Evolutionary conservation across 73 alveolate species (phyloP), one percentile per base, ranked within the genome.

Genomic region (Paramecium sonneborni): DNA sequence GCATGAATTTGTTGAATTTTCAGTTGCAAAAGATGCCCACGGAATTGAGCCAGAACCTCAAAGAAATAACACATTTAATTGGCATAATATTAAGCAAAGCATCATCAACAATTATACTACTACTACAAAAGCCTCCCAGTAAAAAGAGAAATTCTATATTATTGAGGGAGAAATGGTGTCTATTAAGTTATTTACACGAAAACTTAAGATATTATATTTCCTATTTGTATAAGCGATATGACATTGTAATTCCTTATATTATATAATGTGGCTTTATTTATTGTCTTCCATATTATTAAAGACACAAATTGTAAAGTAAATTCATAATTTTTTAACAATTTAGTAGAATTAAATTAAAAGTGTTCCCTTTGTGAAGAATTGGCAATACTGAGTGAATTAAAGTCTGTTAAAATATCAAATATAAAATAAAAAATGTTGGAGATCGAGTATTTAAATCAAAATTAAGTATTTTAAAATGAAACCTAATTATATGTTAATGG

Each of bases 331-430:
- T 76, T 76, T 41, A 76, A 23, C 23, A 85, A 85, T 30, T 56
- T 28, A 85, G 92, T 85, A 14, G 48, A 85, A 28, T 34, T 39
- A 1, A 56, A 56, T 32, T 43, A 85, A 12, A 56, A 85, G 24
- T 85, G 92, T 32, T 85, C 92, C 7, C 58, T 85, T 1, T 85
- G 92, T 85, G 92, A 85, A 30, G 92, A 85, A 57, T 24, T 28
- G 15, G 85, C 62, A 18, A 57, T 52, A 0, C 20, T 24, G 8
- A 23, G 68, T 28, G 92, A 85, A 30, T 28, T 85, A 11, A 85
- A 56, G 70, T 56, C 85, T 11, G 85, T 52, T 3, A 48, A 85
- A 26, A 52, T 12, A 57, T 55, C 21, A 72, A 56, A 26, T 28
- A 85, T 18, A 69, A 85, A 85, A 6, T 28, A 20, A 12, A 12